Conservation (phyloP, 2,329 filamentous ascomycete genomes). For the Epichloe coenophiala region DNA sequence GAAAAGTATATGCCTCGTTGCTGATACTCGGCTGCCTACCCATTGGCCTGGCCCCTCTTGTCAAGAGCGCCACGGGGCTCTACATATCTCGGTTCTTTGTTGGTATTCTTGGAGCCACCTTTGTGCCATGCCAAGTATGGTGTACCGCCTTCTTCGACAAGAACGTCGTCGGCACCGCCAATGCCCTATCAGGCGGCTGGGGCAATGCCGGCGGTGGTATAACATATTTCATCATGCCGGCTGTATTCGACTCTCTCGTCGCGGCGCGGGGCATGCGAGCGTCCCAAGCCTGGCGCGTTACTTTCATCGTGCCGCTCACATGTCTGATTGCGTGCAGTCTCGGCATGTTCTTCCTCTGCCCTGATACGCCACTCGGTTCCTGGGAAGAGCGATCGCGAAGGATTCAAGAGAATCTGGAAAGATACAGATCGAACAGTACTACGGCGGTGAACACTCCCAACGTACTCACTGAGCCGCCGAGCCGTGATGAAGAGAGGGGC, state of each 20-base stretch:
- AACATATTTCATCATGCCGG: conserved; percentile 89
- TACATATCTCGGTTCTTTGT: conserved; percentile 67
- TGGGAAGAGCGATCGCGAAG: conserved; percentile 61
- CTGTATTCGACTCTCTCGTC: conserved; percentile 68
- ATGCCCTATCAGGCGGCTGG: conserved; percentile 71
- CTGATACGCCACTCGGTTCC: conserved; percentile 70
- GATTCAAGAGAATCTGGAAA: conserved; percentile 37
- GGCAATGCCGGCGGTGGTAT: conserved; percentile 83
- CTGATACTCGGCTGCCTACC: conserved; percentile 71
- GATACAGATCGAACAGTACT: conserved; percentile 26
- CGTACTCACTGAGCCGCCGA: conserved; percentile 27
- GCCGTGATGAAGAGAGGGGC: conserved; percentile 17
- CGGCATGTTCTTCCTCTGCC: conserved; percentile 58
- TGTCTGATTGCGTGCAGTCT: conserved; percentile 54
- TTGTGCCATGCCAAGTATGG: conserved; percentile 86
- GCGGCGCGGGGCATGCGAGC: conserved; percentile 41
- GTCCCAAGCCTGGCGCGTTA: conserved; percentile 68
- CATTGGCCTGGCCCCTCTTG: conserved; percentile 67
- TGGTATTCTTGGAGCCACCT: conserved; percentile 63
- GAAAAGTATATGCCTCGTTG: conserved; percentile 63
- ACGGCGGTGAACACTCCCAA: conserved; percentile 39
- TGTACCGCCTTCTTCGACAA: conserved; percentile 88
- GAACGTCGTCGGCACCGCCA: conserved; percentile 79
- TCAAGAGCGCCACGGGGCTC: conserved; percentile 49
- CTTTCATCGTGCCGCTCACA: conserved; percentile 73